These are phyloP conservation scores for Ascochyta fabae DNA, from an alignment of 2,329 filamentous ascomycete species.

Conservation along the genomic window DNA sequence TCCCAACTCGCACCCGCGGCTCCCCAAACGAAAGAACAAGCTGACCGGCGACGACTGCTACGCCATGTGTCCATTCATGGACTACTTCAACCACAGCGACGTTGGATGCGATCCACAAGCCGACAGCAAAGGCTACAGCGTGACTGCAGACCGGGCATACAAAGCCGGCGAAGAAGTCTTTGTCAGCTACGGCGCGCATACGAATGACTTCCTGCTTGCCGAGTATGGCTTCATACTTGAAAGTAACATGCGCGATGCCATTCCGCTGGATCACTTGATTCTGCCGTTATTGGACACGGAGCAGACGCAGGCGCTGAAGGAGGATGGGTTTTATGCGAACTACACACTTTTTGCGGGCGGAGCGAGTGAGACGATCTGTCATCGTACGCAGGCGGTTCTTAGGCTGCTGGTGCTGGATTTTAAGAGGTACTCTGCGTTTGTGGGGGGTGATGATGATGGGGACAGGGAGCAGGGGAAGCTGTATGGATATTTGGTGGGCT, in stretches of 20 bases:
- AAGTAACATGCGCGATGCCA: constrained; percentile 48
- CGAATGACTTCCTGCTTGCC: constrained; percentile 73
- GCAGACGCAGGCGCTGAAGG: constrained; percentile 48
- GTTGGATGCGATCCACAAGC: constrained; percentile 61
- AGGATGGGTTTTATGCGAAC: constrained; percentile 51
- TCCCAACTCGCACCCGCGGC: constrained; percentile 48
- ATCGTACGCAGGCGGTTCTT: constrained; percentile 55
- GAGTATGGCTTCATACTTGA: constrained; percentile 65
- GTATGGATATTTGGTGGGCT: constrained; percentile 45
- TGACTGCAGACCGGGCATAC: constrained; percentile 61
- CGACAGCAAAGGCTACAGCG: constrained; percentile 59
- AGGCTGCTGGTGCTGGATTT: constrained; percentile 43
- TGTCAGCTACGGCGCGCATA: constrained; percentile 73
- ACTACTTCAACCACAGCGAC: constrained; percentile 70
- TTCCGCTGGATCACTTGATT: constrained; percentile 52
- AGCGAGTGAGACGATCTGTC: constrained; percentile 46
- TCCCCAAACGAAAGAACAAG: constrained; percentile 51
- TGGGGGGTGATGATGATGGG: constrained; percentile 42
- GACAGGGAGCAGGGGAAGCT: constrained; percentile 45
- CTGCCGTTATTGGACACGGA: constrained; percentile 44
- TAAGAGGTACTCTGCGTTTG: constrained; percentile 40
- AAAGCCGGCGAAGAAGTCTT: constrained; percentile 68
- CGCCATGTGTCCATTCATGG: constrained; percentile 73
- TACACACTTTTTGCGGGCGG: constrained; percentile 34
- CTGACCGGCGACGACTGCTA: constrained; percentile 64